These are phyloP conservation scores for Cyberlindnera xishuangbannaensis DNA, from an alignment of 805 yeast species.

Conservation along the genomic window DNA sequence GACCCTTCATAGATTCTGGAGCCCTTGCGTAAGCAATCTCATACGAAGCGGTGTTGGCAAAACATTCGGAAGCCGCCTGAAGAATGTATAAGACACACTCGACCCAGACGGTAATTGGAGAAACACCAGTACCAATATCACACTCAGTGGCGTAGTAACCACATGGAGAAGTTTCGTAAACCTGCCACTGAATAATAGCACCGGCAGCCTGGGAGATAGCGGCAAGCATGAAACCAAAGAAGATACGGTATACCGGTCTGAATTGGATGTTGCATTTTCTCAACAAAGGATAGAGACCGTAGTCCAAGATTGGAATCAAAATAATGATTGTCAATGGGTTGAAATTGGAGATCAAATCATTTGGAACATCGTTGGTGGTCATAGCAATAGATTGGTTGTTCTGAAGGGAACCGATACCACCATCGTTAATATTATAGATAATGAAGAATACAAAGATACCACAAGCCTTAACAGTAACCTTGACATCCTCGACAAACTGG, in stretches of 20 bases:
- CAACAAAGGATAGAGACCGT: conserved; percentile 48
- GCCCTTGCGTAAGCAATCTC: conserved; percentile 85
- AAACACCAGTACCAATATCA: conserved; percentile 27
- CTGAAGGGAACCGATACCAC: conserved; percentile 46
- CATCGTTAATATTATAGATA: conserved; percentile 67
- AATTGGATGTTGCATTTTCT: conserved; percentile 45
- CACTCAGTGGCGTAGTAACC: conserved; percentile 55
- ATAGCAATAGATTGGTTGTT: conserved; percentile 58
- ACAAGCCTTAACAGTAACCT: conserved; percentile 62
- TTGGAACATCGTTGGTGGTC: conserved; percentile 74
- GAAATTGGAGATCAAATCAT: conserved; percentile 71
- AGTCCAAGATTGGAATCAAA: conserved; percentile 70
- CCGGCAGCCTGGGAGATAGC: conserved; percentile 29
- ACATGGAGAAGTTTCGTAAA: conserved; percentile 71
- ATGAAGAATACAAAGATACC: conserved; percentile 68
- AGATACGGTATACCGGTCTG: conserved; percentile 67
- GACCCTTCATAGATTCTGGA: conserved; percentile 47
- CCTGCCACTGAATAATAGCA: conserved; percentile 60
- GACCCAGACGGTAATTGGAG: conserved; percentile 56
- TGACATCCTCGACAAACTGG: conserved; percentile 67
- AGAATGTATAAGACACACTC: conserved; percentile 66
- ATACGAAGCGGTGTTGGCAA: conserved; percentile 75
- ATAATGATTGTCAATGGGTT: conserved; percentile 72
- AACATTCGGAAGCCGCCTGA: conserved; percentile 70
- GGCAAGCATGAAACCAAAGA: conserved; percentile 64